Base-by-base conservation (phyloP, 1,284 basidiomycete genomes). In the Cystobasidiaceae sp. region DNA sequence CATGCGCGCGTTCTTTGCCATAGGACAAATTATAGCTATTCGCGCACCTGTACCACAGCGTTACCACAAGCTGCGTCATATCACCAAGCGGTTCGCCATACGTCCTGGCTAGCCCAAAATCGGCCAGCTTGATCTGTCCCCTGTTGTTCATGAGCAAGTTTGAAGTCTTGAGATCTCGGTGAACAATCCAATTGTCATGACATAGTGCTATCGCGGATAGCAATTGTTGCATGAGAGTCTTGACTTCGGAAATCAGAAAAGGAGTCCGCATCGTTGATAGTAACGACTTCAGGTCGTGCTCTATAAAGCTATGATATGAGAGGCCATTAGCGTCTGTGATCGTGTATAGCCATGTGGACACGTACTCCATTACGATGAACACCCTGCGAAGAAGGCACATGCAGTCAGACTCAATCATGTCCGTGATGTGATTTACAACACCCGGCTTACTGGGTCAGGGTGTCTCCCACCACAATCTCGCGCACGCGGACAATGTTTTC, bases 81-180 rank as follows among this genome's bases (percentile, higher is more conserved):
- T 93, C 90, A 6, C 91, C 91, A 2, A 94, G 82, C 3, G 96
- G 93, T 76, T 98, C 96, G 33, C 94, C 93, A 76, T 90, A 98
- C 66, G 91, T 85, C 72, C 96, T 81, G 19, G 96, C 96, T 37
- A 98, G 84, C 3, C 96, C 96, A 77, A 99, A 99, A 78, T 99
- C 96, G 4, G 94, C 96, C 7, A 99, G 90, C 75, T 98, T 99
- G 77, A 99, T 93, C 50, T 88, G 91, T 0, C 96, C 96, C 4
- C 94, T 85, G 76, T 99, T 99, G 77, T 97, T 97, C 93, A 99
- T 94, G 45, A 99, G 82, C 50, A 99, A 78, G 75, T 99, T 99
- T 70, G 90, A 93, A 8, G 94, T 97, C 78, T 99, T 99, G 66
- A 99, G 78, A 77, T 99, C 96, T 33, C 96, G 86, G 75, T 99